phyloP scores from a whole-genome alignment of 106 monocot genomes.

The Dactylorhiza incarnata region DNA sequence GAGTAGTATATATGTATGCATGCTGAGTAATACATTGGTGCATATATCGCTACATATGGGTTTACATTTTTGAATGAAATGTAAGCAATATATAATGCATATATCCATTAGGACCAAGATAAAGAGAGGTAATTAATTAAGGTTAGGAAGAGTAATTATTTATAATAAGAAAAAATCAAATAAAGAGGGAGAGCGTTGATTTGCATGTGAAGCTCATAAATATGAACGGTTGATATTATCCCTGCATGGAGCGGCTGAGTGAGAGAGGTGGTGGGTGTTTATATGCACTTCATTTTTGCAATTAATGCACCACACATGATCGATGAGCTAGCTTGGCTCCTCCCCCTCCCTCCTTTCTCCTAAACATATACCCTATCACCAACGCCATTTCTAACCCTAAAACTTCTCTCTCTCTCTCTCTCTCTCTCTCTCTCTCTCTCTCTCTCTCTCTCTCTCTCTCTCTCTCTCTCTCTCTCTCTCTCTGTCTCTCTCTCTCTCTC shows the following conservation, averaged over 20 bases:
- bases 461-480: neutral
- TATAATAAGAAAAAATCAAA: too few species aligned
- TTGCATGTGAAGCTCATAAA: slow-evolving; percentile 55
- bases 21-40: too few species aligned
- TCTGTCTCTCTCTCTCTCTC: slow-evolving; percentile 8
- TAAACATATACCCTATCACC: neutral
- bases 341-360: neutral
- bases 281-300: neutral
- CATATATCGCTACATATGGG: too few species aligned
- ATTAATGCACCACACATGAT: slow-evolving; percentile 7
- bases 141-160: too few species aligned
- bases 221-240: slow-evolving; percentile 9
- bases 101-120: too few species aligned
- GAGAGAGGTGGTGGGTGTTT: slow-evolving; percentile 7
- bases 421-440: neutral
- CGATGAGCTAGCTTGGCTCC: neutral
- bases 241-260: neutral
- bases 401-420: neutral
- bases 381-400: neutral
- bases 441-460: neutral
- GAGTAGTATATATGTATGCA: too few species aligned
- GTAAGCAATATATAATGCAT: too few species aligned
- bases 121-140: too few species aligned
- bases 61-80: too few species aligned
- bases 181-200: neutral